These are phyloP conservation scores for Bimuria novae-zelandiae DNA, from an alignment of 2,329 filamentous ascomycete genomes.

Conservation along the genomic window DNA sequence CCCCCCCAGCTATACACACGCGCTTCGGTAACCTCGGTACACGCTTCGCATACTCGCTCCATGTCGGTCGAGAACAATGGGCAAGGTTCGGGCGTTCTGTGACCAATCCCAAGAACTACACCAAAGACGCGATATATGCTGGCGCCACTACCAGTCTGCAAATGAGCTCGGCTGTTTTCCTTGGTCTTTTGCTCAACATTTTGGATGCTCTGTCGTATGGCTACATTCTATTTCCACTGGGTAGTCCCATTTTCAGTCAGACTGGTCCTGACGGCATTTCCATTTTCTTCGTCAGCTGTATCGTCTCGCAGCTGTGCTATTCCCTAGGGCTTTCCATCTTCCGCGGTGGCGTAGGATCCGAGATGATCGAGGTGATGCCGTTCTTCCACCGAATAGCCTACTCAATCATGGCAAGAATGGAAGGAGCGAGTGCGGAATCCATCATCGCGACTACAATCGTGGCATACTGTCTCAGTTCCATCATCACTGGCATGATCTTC, in stretches of 20 bases:
- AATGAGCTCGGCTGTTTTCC: constrained; percentile 81
- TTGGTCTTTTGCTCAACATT: constrained; percentile 88
- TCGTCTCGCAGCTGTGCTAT: constrained; percentile 88
- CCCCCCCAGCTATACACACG: constrained; percentile 20
- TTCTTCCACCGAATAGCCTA: constrained; percentile 99
- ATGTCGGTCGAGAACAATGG: constrained; percentile 27
- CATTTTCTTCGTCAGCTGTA: constrained; percentile 98
- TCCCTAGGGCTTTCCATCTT: constrained; percentile 85
- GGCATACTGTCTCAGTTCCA: constrained; percentile 85
- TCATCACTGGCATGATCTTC: constrained; percentile 90
- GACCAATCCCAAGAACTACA: constrained; percentile 72
- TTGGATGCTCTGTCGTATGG: constrained; percentile 94
- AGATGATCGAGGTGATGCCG: constrained; percentile 97
- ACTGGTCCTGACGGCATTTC: constrained; percentile 94
- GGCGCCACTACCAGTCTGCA: constrained; percentile 68
- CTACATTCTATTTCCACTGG: constrained; percentile 86
- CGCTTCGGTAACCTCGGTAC: constrained; percentile 26
- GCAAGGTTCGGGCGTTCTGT: constrained; percentile 38
- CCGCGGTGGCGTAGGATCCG: constrained; percentile 87
- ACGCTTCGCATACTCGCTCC: constrained; percentile 25
- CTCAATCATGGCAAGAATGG: constrained; percentile 78
- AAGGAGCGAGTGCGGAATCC: constrained; percentile 78
- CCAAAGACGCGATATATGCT: constrained; percentile 67
- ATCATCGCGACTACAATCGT: constrained; percentile 94
- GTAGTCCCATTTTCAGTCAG: constrained; percentile 80